Percentiles rank a stretch among this genome's conserved stretches.
These are phyloP conservation scores for Cymbidium sinense DNA, from an alignment of 106 monocot species.

Conservation along the genomic window DNA sequence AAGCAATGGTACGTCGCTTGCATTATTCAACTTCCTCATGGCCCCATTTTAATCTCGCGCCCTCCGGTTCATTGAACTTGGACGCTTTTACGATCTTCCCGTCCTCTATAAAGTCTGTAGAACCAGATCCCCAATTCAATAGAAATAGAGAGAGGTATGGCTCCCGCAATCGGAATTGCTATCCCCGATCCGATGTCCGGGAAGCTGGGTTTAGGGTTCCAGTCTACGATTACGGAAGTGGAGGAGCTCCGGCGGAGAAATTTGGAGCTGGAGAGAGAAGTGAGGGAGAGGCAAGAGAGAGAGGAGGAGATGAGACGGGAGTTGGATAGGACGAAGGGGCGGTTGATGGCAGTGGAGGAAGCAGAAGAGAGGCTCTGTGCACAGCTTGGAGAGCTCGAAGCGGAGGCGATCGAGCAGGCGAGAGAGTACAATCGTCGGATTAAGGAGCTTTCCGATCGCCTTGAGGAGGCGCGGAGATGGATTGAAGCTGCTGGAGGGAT, in stretches of 20 bases:
- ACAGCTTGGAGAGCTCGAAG: constrained; percentile 69
- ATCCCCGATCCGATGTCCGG: neutral
- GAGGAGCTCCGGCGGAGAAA: constrained; percentile 41
- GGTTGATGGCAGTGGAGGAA: constrained; percentile 46
- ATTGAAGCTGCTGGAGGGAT: neutral
- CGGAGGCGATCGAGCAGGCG: constrained; percentile 43
- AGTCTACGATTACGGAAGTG: neutral
- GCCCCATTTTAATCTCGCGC: no score
- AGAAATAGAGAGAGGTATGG: neutral
- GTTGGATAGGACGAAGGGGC: constrained; percentile 34
- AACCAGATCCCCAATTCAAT: neutral
- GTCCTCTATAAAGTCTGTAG: neutral
- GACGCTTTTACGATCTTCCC: neutral
- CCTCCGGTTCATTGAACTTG: constrained; percentile 7
- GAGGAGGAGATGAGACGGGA: constrained; percentile 38
- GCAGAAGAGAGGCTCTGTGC: constrained; percentile 71
- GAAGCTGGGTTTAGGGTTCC: neutral
- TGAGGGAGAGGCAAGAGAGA: constrained; percentile 27
- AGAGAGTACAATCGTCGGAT: constrained; percentile 31
- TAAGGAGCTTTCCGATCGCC: constrained; percentile 25
- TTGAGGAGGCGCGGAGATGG: constrained; percentile 12
- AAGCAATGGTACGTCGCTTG: no score
- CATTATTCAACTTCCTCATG: no score
- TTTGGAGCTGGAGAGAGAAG: constrained; percentile 44
- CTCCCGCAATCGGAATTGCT: constrained; percentile 6